Conservation (phyloP, 2,329 filamentous ascomycete genomes). For the Aspergillus sp. region DNA sequence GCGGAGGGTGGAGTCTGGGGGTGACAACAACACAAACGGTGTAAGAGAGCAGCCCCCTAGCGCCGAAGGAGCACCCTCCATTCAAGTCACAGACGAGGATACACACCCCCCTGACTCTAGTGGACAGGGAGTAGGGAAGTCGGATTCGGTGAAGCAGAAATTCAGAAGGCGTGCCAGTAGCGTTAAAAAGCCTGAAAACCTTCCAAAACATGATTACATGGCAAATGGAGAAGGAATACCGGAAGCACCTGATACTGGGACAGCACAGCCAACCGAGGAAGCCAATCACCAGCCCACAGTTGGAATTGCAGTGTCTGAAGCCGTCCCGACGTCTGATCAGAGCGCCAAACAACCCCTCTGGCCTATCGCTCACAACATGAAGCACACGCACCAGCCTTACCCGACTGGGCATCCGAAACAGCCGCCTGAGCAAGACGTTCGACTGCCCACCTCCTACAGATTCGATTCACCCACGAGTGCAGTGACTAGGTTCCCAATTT, state of each 20-base stretch:
- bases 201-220: conserved; percentile 15
- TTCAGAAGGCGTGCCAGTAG: conserved; percentile 29
- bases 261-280: conserved; percentile 9
- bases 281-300: conserved; percentile 14
- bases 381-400: conserved; percentile 25
- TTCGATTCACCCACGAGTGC: conserved; percentile 36
- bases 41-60: conserved; percentile 15
- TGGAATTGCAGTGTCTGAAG: conserved; percentile 23
- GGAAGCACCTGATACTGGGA: not conserved
- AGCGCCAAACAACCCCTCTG: conserved; percentile 27
- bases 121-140: conserved; percentile 20
- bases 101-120: conserved; percentile 20
- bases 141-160: conserved; percentile 25
- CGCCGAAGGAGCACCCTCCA: conserved; percentile 56
- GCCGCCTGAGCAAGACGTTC: conserved; percentile 35
- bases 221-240: conserved; percentile 15
- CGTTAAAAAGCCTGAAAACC: conserved; percentile 18
- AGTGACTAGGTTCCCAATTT: conserved; percentile 44
- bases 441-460: conserved; percentile 28
- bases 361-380: conserved; percentile 32
- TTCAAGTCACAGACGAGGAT: conserved; percentile 67
- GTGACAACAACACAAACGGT: conserved; percentile 16
- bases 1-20: conserved; percentile 38
- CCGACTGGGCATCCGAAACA: conserved; percentile 37
- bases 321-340: conserved; percentile 11